Percentiles rank a stretch among this genome's conserved stretches.
Evolutionary conservation across 2,329 filamentous ascomycete genomes (phyloP).

Genomic region (Xylaria sp.): DNA sequence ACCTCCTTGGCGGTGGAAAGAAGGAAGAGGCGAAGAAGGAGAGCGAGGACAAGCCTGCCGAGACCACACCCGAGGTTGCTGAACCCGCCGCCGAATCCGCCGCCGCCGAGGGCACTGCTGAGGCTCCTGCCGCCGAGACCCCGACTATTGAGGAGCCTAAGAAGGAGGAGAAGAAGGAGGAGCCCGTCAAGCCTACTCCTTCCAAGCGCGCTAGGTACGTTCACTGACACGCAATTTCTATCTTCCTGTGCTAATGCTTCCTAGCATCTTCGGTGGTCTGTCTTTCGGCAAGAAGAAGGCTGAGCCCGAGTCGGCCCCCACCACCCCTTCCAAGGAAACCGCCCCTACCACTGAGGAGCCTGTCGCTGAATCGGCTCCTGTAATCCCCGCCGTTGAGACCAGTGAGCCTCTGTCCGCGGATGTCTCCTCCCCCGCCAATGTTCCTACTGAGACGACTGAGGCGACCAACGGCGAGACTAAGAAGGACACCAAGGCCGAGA

Average conservation of each 20-base stretch:
- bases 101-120: conserved; percentile 14
- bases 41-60: conserved; percentile 44
- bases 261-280: conserved; percentile 58
- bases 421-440: conserved; percentile 51
- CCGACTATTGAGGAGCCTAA: conserved; percentile 37
- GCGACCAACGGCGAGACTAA: conserved; percentile 56
- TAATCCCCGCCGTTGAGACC: conserved; percentile 62
- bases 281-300: conserved; percentile 61
- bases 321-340: conserved; percentile 48
- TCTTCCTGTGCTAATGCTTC: conserved; percentile 16
- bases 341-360: conserved; percentile 35
- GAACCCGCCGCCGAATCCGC: conserved; percentile 43
- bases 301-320: conserved; percentile 49
- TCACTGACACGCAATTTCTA: conserved; percentile 34
- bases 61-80: conserved; percentile 40
- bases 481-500: conserved; percentile 69
- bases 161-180: conserved; percentile 39
- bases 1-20: conserved; percentile 51
- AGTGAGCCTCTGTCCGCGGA: conserved; percentile 60
- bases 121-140: conserved; percentile 37
- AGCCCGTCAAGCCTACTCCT: conserved; percentile 51
- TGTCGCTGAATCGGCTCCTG: conserved; percentile 57
- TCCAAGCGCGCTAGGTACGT: conserved; percentile 57
- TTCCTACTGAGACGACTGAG: conserved; percentile 52
- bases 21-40: conserved; percentile 52